These are phyloP conservation scores for Cairneyella variabilis DNA, from an alignment of 495 filamentous ascomycete genomes.

Conservation along the genomic window DNA sequence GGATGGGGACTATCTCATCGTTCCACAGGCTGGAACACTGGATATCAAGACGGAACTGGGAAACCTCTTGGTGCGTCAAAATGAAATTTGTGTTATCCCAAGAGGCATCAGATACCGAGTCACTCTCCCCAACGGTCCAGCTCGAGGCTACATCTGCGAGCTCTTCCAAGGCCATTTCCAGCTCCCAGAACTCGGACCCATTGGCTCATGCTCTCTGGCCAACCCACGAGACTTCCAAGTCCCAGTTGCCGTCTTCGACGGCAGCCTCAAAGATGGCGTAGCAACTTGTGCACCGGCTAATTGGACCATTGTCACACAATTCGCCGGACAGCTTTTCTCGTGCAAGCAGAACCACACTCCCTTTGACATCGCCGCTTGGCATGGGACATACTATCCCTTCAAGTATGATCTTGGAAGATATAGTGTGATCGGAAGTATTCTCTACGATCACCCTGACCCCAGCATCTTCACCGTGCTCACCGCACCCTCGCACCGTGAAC, in stretches of 20 bases:
- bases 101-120: slow-evolving; percentile 64
- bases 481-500: slow-evolving; percentile 50
- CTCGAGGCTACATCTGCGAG: slow-evolving; percentile 69
- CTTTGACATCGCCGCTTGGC: slow-evolving; percentile 84
- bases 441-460: slow-evolving; percentile 78
- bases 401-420: slow-evolving; percentile 85
- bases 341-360: slow-evolving; percentile 67
- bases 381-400: slow-evolving; percentile 75
- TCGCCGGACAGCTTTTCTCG: slow-evolving; percentile 58
- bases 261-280: slow-evolving; percentile 18
- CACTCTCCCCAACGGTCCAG: slow-evolving; percentile 52
- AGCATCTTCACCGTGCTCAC: slow-evolving; percentile 81
- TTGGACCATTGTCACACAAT: slow-evolving; percentile 57
- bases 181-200: slow-evolving; percentile 68
- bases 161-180: slow-evolving; percentile 64
- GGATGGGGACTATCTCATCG: slow-evolving; percentile 69
- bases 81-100: slow-evolving; percentile 69
- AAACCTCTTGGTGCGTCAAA: slow-evolving; percentile 57
- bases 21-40: slow-evolving; percentile 62
- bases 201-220: slow-evolving; percentile 65
- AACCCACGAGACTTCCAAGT: slow-evolving; percentile 69
- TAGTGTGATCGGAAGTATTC: slow-evolving; percentile 70
- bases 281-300: slow-evolving; percentile 9
- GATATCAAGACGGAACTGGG: slow-evolving; percentile 72
- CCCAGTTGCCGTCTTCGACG: slow-evolving; percentile 60